Evolutionary conservation across 495 filamentous ascomycete genomes (phyloP), one percentile per base, ranked within the genome.

Genomic region (Podospora appendiculata): DNA sequence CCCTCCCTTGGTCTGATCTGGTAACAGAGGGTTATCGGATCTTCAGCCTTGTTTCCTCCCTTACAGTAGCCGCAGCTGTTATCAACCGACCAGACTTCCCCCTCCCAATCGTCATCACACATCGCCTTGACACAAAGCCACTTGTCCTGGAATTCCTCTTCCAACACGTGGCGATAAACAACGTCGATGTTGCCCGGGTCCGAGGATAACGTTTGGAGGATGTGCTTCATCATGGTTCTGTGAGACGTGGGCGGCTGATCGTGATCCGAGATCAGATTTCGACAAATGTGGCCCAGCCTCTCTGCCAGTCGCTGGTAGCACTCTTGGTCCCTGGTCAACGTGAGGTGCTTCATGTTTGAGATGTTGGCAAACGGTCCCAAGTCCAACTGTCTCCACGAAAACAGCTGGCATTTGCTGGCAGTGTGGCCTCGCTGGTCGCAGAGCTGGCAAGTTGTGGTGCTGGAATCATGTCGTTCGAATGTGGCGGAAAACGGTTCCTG

Each of bases 51-150:
- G 4, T 16, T 36, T 10, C 19, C 32, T 19, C 19, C 35, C 33
- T 39, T 48, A 18, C 51, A 53, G 35, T 48, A 53, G 12, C 47
- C 16, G 38, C 51, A 53, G 10, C 18, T 34, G 16, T 8, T 18
- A n/a, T 53, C 51, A 33, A 16, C 36, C 34, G 48, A 19, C n/a
- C 34, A 48, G n/a, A 41, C 44, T 7, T 5, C 18, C 7, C 51
- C 51, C 36, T 40, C 18, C 51, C 51, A 53, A 16, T 42, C 32
- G 9, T 17, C 32, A 25, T 53, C 51, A 11, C 51, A 53, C 19
- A 53, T 48, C 1, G 51, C 51, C 35, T 53, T 48, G 19, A 53
- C 17, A 25, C 51, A 53, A 12, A 53, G 44, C 51, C 51, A 53
- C n/a, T 48, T 32, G 16, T 47, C 18, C 9, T 53, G 45, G 18